These are phyloP conservation scores for Martensiomyces pterosporus DNA, from an alignment of 192 early-diverging fungal species.

Conservation along the genomic window DNA sequence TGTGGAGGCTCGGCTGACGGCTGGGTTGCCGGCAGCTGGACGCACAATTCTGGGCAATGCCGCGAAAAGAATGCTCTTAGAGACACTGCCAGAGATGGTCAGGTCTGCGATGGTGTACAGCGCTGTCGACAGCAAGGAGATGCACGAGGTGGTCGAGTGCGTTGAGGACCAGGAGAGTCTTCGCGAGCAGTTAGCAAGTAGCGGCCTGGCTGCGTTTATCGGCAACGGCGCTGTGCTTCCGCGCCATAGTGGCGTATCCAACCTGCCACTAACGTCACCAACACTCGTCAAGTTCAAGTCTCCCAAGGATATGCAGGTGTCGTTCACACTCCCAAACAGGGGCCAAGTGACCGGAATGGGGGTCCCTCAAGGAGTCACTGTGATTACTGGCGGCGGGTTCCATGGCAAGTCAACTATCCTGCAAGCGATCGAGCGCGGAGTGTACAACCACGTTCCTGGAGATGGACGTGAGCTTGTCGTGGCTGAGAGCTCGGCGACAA, in stretches of 20 bases:
- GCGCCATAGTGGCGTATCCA: constrained; percentile 47
- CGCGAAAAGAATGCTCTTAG: constrained; percentile 41
- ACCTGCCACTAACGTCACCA: constrained; percentile 31
- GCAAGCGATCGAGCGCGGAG: constrained; percentile 51
- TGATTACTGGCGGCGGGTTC: constrained; percentile 54
- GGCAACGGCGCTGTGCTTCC: constrained; percentile 53
- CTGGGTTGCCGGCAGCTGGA: constrained; percentile 49
- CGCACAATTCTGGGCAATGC: constrained; percentile 41
- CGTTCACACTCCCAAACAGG: constrained; percentile 48
- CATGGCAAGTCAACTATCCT: constrained; percentile 61
- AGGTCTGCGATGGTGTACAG: constrained; percentile 20
- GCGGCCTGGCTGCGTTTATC: constrained; percentile 48
- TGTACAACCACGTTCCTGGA: constrained; percentile 56
- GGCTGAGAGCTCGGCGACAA: constrained; percentile 25
- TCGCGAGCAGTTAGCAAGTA: constrained; percentile 26
- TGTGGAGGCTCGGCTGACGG: constrained; percentile 49
- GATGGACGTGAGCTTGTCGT: constrained; percentile 57
- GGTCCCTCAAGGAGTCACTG: constrained; percentile 46
- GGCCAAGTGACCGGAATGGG: constrained; percentile 53
- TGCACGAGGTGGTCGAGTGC: constrained; percentile 32
- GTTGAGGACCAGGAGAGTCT: constrained; percentile 53
- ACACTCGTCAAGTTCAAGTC: constrained; percentile 32
- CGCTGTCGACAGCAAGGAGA: constrained; percentile 12
- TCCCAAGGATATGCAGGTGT: constrained; percentile 28
- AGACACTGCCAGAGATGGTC: constrained; percentile 37